A percentile compares a stretch with the other conserved stretches of the same genome.
Evolutionary conservation across 768 basidiomycete species (phyloP).

Genomic region (Aureoboletus auriporus): DNA sequence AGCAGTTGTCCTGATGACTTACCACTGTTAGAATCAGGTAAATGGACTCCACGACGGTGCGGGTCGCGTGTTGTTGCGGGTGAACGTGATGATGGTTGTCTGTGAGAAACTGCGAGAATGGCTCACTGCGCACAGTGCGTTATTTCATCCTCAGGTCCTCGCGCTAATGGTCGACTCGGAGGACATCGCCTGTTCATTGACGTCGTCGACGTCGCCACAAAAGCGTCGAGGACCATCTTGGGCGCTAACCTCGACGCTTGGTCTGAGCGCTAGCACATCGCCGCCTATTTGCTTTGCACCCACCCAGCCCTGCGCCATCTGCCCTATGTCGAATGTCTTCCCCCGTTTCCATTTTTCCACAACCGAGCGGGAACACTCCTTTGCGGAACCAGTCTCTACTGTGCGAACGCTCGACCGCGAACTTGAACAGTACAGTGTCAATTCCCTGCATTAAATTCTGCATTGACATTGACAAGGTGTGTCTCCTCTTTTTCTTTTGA

Average conservation of each 20-base stretch:
- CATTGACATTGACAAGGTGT: too few species aligned
- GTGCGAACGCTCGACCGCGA: conserved; percentile 70
- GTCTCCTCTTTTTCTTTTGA: too few species aligned
- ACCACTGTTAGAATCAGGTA: conserved; percentile 83
- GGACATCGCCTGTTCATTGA: conserved; percentile 65
- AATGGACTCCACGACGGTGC: conserved; percentile 57
- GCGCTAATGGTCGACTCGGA: conserved; percentile 45
- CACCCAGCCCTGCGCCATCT: conserved; percentile 34
- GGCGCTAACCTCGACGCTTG: conserved; percentile 33
- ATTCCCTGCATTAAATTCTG: too few species aligned
- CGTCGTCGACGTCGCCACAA: conserved; percentile 44
- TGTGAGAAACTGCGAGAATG: conserved; percentile 85
- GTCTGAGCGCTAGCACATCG: conserved; percentile 66
- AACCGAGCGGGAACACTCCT: conserved; percentile 64
- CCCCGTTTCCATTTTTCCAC: conserved; percentile 67
- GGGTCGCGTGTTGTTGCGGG: conserved; percentile 50
- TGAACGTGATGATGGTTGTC: too few species aligned
- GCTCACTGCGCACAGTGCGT: conserved; percentile 46
- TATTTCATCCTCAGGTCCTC: conserved; percentile 46
- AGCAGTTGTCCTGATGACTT: conserved; percentile 91
- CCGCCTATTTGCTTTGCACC: conserved; percentile 64
- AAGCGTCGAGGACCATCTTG: conserved; percentile 42
- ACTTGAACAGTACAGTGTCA: too few species aligned
- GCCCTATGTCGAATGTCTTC: conserved; percentile 69
- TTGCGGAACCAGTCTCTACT: conserved; percentile 75